Percentiles rank a stretch among this genome's conserved stretches.
These are phyloP conservation scores for Daldinia caldariorum DNA, from an alignment of 495 filamentous ascomycete species.

Conservation along the genomic window DNA sequence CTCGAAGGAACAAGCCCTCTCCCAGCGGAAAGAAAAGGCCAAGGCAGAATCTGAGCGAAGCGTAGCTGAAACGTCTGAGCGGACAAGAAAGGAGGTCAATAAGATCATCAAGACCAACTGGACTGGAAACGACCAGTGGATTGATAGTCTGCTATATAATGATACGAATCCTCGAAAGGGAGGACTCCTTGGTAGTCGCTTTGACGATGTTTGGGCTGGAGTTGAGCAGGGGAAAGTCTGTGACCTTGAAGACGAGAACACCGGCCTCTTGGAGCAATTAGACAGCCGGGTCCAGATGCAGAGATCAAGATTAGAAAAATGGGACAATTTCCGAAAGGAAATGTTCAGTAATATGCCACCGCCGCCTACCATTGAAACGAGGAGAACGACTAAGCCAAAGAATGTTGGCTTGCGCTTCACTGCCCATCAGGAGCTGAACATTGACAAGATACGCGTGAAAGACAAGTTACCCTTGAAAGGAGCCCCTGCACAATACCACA, in stretches of 20 bases:
- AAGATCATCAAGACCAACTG: slow-evolving; percentile 73
- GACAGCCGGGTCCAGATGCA: slow-evolving; percentile 69
- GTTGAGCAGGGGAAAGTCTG: slow-evolving; percentile 64
- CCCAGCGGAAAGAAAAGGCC: slow-evolving; percentile 55
- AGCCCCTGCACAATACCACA: slow-evolving; percentile 54
- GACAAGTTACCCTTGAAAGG: slow-evolving; percentile 15
- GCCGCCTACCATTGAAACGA: slow-evolving; percentile 29
- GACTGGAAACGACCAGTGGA: slow-evolving; percentile 76
- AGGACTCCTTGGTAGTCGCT: slow-evolving; percentile 69
- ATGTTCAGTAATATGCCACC: slow-evolving; percentile 54
- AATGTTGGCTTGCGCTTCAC: slow-evolving; percentile 61
- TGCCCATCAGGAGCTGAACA: slow-evolving; percentile 54
- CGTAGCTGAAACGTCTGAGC: slow-evolving; percentile 48
- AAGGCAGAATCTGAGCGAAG: slow-evolving; percentile 37
- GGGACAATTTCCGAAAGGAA: slow-evolving; percentile 72
- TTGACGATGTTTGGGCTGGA: slow-evolving; percentile 72
- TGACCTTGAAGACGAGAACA: slow-evolving; percentile 58
- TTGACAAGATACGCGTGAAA: slow-evolving; percentile 38
- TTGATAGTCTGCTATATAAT: slow-evolving; percentile 71
- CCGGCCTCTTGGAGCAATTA: slow-evolving; percentile 67
- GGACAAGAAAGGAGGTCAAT: slow-evolving; percentile 55
- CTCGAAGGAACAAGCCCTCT: slow-evolving; percentile 55
- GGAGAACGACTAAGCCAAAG: slow-evolving; percentile 43
- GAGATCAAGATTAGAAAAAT: slow-evolving; percentile 70
- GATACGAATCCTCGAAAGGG: slow-evolving; percentile 68